These are phyloP conservation scores for Perilla frutescens DNA, from an alignment of 257 asterid genomes.

Conservation along the genomic window DNA sequence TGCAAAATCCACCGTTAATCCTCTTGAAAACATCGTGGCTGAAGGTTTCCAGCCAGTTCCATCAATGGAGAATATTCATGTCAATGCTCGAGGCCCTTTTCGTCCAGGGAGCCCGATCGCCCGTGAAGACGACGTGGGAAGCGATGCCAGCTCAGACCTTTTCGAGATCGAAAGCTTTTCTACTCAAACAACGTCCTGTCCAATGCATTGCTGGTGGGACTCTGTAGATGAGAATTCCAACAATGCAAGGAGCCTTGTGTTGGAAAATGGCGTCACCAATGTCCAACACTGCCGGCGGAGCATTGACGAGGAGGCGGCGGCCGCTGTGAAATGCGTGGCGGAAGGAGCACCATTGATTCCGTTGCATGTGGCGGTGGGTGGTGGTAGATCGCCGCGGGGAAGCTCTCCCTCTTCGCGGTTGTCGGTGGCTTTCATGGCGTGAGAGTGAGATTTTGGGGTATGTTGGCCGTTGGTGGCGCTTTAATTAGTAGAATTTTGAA, in stretches of 20 bases:
- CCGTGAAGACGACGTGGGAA: conserved; percentile 55
- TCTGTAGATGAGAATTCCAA: conserved; percentile 46
- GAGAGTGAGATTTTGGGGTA: no score
- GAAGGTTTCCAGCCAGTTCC: background rate
- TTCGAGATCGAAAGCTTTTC: conserved; percentile 75
- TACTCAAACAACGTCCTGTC: conserved; percentile 46
- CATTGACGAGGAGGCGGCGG: conserved; percentile 16
- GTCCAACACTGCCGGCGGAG: conserved; percentile 36
- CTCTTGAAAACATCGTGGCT: background rate
- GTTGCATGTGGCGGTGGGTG: conserved; percentile 44
- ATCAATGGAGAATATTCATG: no score
- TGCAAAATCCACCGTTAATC: background rate
- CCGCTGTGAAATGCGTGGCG: conserved; percentile 28
- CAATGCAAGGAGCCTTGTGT: conserved; percentile 28
- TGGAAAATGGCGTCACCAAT: background rate
- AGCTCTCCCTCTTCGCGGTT: conserved; percentile 45
- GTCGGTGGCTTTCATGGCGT: no score
- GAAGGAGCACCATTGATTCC: conserved; percentile 40
- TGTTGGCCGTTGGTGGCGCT: no score
- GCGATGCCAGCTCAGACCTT: conserved; percentile 77
- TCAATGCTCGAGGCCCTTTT: no score
- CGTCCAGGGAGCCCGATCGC: conserved; percentile 35
- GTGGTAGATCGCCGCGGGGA: conserved; percentile 51
- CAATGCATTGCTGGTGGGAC: conserved; percentile 43
- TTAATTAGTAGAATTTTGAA: background rate